Base-by-base conservation (phyloP, 768 basidiomycete species). In the Lactarius psammicola region DNA sequence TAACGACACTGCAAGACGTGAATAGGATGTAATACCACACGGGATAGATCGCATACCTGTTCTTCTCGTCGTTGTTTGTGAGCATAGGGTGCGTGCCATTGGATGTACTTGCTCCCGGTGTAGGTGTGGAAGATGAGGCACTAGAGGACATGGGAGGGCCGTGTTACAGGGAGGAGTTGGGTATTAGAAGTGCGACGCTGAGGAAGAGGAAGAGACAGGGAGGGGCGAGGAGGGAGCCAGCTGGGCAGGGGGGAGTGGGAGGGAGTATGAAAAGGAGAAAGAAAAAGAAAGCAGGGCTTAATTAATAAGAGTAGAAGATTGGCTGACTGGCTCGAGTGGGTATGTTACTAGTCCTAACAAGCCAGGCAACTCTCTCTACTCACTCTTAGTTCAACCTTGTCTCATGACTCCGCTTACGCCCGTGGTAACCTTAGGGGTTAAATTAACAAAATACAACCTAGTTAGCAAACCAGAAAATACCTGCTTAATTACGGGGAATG, bases 21-120 rank as follows among this genome's bases (percentile, higher is more conserved):
- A 60, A 23, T 59, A 15, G 54, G 28, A 23, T 17, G 46, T 53
- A 17, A 51, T 28, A 49, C 15, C 6, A 44, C 30, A 51, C 3
- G 38, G 17, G 34, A 46, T n/a, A 26, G 23, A 20, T n/a, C 40
- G 65, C 73, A 60, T 61, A 84, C 85, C 84, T 89, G 74, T 90
- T 90, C 82, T 87, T 88, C 76, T 90, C 88, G 71, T 90, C 88
- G 70, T 81, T 85, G 73, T 85, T 86, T 75, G 87, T 83, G 56
- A 80, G 74, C 59, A 80, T 80, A 28, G 79, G 76, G 70, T 80
- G 84, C 73, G 83, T 82, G 64, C 82, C 83, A 68, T 81, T 87
- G 64, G 84, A 78, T 63, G 81, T 81, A 59, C 81, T 80, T 65
- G 79, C 44, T 56, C 23, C 65, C 57, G 46, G 75, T 62, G 80